Evolutionary conservation across 495 filamentous ascomycete genomes (phyloP), one percentile per base, ranked within the genome.

Genomic region (Penicillium diatomitis): DNA sequence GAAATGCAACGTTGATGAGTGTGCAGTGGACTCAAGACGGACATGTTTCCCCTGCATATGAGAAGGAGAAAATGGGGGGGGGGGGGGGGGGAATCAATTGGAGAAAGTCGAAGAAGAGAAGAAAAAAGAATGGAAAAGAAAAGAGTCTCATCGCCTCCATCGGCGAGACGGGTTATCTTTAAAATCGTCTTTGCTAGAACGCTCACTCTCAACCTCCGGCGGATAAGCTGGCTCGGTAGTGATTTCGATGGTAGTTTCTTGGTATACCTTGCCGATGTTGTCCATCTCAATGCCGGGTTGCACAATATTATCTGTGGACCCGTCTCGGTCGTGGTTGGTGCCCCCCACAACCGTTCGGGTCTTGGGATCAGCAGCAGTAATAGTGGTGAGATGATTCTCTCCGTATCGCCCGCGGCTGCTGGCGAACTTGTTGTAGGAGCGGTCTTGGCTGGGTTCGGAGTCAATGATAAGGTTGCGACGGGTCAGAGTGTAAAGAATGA

Each of bases 401-500:
- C 56, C 61, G 10, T 56, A 55, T 8, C 55, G 61, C 48, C 61
- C 62, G 36, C 53, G 64, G 56, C 59, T 67, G 54, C 63, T 65
- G 9, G 51, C 46, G 36, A 67, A 65, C 8, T 61, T 62, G 57
- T 65, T 61, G 48, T 71, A 70, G 39, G 66, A 69, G 36, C 53
- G 61, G 42, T 68, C 61, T 10, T 61, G 30, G 46, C 68, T 71
- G 30, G 67, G 63, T 47, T 74, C 70, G 10, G 69, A 70, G 38
- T 72, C 63, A 48, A 70, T 58, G 52, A 77, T 67, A 29, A 72
- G 54, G 48, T 65, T 68, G 41, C 65, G 62, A 7, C 85, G 74
- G n/a, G 85, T 90, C 6, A 82, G 68, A 4, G 84, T 78, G 65
- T 88, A 91, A 2, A 90, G 67, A 9, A 85, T 54, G 8, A 84